Evolutionary conservation across 78 protist genomes (phyloP), one percentile per base, ranked within the genome.

Genomic region (Corallochytrium limacisporum): DNA sequence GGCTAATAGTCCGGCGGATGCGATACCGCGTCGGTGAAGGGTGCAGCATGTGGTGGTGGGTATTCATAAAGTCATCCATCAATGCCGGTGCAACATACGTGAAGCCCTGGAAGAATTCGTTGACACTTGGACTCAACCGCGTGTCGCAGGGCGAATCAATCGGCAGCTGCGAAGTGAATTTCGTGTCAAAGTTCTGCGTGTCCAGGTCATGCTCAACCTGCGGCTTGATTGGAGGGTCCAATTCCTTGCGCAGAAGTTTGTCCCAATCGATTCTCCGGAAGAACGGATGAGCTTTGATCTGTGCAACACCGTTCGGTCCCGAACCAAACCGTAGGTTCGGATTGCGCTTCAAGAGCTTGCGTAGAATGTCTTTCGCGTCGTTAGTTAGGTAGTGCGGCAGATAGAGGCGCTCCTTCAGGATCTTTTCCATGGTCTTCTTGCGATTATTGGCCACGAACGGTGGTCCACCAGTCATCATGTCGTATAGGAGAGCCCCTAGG

Each of bases 401-500:
- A 15, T 18, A 1, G 28, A 37, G 33, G 1, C 3, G 2, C 20
- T 28, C 60, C 39, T 16, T 4, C 32, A 37, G 16, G 2, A 54
- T 69, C 29, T 36, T 33, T 42, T 37, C 48, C 49, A 38, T 51
- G 39, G 47, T 38, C 4, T 28, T 13, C 39, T 54, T 24, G 10
- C 26, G 15, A 26, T 10, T 2, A 26, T 51, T 69, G 39, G 47
- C 9, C 9, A 50, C 73, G 18, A 67, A 67, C 29, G 73, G 73
- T 18, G 73, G 73, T 4, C 20, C 32, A 13, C 75, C 75, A 0
- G 51, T 53, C 15, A 84, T 42, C 85, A 90, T 89, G 33, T 90
- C 95, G 65, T 62, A 90, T 40, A 82, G 65, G 16, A 90, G 68
- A 1, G 90, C 81, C n/a, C 95, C 95, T 13, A 90, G 68, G 33